Base-by-base conservation (phyloP, 495 filamentous ascomycete species). In the Talaromyces borbonicus region DNA sequence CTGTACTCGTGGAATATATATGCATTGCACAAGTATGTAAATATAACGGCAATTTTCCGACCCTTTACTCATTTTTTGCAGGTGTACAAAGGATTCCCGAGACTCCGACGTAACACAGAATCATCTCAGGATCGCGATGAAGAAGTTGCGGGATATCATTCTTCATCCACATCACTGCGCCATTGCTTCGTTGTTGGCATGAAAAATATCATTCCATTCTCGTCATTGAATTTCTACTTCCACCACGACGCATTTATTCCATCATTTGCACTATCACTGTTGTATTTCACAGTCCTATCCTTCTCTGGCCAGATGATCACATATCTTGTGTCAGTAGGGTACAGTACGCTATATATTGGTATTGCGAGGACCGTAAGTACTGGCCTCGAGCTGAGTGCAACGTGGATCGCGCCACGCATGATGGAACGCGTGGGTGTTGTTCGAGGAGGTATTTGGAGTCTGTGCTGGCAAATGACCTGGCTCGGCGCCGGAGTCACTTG, bases 221-320 rank as follows among this genome's bases (percentile, higher is more conserved):
- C 65, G 73, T 41, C 38, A 8, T 23, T 41, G 3, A 51, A 55
- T 49, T 48, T 58, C 23, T 77, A 73, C 46, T 56, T 71, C 19
- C 30, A 50, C 14, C 68, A 60, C 25, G 49, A 53, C 0, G 68
- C 73, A 25, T 78, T 72, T 52, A 51, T 77, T 1, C 69, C 78
- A 0, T 81, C 78, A 0, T 60, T 83, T 14, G 56, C 77, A 0
- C 54, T 75, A 0, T 65, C 73, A 5, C 54, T 83, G 0, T 63
- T 81, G 5, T 80, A 81, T 48, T 56, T 83, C 14, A 81, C 78
- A 0, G 77, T 79, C 0, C 67, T 83, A 4, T 66, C 67, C 7
- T 83, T 81, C 43, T 66, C 68, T 0, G 67, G 71, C 4, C 77
- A 75, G 36, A 79, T 83, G 72, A 62, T 79, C 46, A 79, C 77